Conservation (phyloP, 805 yeast species). For the Kazachstania psychrophila region DNA sequence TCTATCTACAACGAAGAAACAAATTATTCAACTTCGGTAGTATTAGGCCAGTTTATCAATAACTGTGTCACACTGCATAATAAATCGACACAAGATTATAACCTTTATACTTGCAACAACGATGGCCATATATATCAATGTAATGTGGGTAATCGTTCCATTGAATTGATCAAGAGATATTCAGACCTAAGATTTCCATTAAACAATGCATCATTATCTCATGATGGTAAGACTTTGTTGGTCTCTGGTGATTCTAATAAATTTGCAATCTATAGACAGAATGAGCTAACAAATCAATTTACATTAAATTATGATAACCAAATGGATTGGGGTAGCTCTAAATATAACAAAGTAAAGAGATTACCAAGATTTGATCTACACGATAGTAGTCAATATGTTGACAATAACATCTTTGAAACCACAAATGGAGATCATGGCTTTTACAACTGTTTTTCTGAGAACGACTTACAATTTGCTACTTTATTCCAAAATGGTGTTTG, state of each 20-base stretch:
- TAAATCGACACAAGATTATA: constrained; percentile 36
- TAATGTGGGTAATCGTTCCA: constrained; percentile 43
- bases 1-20: constrained; percentile 39
- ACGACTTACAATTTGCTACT: constrained; percentile 64
- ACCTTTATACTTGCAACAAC: constrained; percentile 71
- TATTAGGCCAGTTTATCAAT: constrained; percentile 74
- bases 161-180: constrained; percentile 34
- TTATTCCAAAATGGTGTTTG: constrained; percentile 83
- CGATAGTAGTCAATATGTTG: constrained; percentile 16
- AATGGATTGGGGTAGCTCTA: constrained; percentile 27
- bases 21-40: constrained; percentile 39
- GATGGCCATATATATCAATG: constrained; percentile 63
- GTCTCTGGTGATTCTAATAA: constrained; percentile 74
- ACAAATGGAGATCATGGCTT: constrained; percentile 65
- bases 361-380: constrained; percentile 25
- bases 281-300: constrained; percentile 25
- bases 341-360: constrained; percentile 21
- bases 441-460: constrained; percentile 69
- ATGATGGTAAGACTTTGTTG: constrained; percentile 47
- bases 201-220: constrained; percentile 64
- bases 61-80: constrained; percentile 59
- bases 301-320: constrained; percentile 22
- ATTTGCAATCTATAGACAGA: constrained; percentile 43
- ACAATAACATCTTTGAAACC: constrained; percentile 40
- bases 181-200: constrained; percentile 54